Evolutionary conservation across 2,329 filamentous ascomycete species (phyloP).

Genomic region (Knoxdaviesia capensis): DNA sequence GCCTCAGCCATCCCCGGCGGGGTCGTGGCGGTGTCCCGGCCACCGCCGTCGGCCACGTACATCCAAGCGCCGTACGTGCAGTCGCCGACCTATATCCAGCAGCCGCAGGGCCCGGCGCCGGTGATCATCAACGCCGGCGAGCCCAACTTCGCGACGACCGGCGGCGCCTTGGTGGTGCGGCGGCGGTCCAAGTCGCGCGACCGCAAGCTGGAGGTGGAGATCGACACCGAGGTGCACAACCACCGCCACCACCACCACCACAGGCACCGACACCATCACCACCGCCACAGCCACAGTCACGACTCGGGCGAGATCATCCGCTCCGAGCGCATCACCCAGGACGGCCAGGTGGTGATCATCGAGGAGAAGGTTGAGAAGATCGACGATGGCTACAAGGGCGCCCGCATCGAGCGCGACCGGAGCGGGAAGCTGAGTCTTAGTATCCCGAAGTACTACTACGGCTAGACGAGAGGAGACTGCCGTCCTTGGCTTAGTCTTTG

Average conservation of each 20-base stretch:
- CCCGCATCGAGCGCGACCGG: slow-evolving; percentile 69
- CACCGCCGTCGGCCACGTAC: no score
- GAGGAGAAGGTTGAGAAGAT: slow-evolving; percentile 37
- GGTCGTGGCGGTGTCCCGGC: slow-evolving; percentile 8
- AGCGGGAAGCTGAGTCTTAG: slow-evolving; percentile 91
- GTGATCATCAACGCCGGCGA: background rate
- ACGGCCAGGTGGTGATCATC: slow-evolving; percentile 43
- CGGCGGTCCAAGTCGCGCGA: slow-evolving; percentile 21
- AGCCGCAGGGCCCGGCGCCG: background rate
- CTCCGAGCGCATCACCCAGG: slow-evolving; percentile 34
- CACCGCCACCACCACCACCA: slow-evolving; percentile 10
- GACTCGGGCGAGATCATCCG: slow-evolving; percentile 31
- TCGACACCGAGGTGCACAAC: slow-evolving; percentile 11
- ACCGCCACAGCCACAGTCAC: slow-evolving; percentile 14
- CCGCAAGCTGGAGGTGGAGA: slow-evolving; percentile 42
- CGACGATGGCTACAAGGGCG: slow-evolving; percentile 31
- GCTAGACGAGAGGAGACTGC: no score
- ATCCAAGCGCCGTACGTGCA: no score
- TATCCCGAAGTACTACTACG: slow-evolving; percentile 56
- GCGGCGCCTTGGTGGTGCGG: slow-evolving; percentile 21
- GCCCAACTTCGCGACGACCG: slow-evolving; percentile 4
- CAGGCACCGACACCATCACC: slow-evolving; percentile 11
- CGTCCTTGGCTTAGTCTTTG: background rate
- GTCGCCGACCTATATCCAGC: no score
- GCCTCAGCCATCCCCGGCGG: slow-evolving; percentile 10